These are phyloP conservation scores for Aspergillus ochraceus DNA, from an alignment of 2,329 filamentous ascomycete genomes.

Conservation along the genomic window DNA sequence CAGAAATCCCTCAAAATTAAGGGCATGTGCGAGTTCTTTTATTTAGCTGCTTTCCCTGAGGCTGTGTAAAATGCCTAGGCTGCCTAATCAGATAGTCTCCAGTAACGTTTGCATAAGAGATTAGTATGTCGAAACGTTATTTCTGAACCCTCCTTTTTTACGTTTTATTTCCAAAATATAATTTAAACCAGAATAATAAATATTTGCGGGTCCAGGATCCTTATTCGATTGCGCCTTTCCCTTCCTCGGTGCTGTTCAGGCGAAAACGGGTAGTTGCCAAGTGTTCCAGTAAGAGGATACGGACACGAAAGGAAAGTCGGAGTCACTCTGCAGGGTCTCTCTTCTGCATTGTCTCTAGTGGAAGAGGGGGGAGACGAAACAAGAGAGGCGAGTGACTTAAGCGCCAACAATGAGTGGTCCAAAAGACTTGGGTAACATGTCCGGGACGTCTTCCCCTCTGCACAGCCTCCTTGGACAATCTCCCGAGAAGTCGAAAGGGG, in stretches of 20 bases:
- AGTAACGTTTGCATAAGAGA: background rate
- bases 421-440: background rate
- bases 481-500: slow-evolving; percentile 3
- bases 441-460: background rate
- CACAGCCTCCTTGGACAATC: slow-evolving; percentile 7
- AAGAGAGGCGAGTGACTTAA: slow-evolving; percentile 1
- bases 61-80: slow-evolving; percentile 6
- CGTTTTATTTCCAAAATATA: background rate
- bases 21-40: slow-evolving; percentile 3
- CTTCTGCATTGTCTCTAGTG: background rate
- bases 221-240: background rate
- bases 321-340: background rate
- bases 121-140: background rate
- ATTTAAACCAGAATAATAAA: background rate
- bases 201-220: background rate
- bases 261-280: background rate
- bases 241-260: background rate
- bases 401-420: background rate
- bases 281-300: background rate
- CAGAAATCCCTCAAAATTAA: slow-evolving; percentile 5
- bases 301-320: background rate
- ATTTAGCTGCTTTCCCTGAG: background rate
- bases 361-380: background rate
- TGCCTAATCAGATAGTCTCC: background rate
- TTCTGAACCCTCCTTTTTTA: background rate